These are phyloP conservation scores for Russula abietina DNA, from an alignment of 768 basidiomycete species.

Conservation along the genomic window DNA sequence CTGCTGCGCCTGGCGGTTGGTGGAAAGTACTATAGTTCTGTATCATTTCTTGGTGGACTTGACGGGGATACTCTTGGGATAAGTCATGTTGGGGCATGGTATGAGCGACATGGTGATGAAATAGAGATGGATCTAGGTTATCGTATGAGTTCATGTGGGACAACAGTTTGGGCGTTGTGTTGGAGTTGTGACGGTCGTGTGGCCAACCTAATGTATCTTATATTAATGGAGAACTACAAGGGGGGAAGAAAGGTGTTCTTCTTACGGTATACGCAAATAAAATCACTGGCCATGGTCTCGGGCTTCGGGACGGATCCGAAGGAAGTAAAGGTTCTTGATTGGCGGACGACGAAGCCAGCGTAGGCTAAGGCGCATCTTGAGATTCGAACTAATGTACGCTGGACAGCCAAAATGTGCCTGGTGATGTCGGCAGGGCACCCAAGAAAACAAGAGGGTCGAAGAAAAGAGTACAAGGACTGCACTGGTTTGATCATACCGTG, in stretches of 20 bases:
- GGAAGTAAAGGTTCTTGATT: not conserved
- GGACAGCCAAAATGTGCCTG: slow-evolving; percentile 11
- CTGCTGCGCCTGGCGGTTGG: slow-evolving; percentile 12
- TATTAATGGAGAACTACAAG: slow-evolving; percentile 5
- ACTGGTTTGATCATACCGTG: not conserved
- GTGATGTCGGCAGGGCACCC: slow-evolving; percentile 12
- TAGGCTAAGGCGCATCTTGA: not conserved
- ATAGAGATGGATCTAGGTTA: slow-evolving; percentile 4
- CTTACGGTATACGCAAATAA: not conserved
- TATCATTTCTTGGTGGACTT: not conserved
- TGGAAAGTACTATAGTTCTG: not conserved
- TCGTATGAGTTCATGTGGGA: not conserved
- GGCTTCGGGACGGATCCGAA: not conserved
- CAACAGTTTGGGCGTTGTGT: not conserved
- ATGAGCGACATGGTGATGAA: not conserved
- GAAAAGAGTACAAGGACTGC: not conserved
- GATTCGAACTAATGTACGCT: too few species aligned
- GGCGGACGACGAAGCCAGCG: not conserved
- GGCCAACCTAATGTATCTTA: not conserved
- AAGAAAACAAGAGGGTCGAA: not conserved
- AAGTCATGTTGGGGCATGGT: not conserved
- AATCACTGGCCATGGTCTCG: not conserved
- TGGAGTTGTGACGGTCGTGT: not conserved
- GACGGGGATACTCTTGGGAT: not conserved
- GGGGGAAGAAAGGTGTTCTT: not conserved